Percentiles rank a stretch among this genome's conserved stretches.
Conservation (phyloP, 2,329 filamentous ascomycete species). For the Fusarium siculi region DNA sequence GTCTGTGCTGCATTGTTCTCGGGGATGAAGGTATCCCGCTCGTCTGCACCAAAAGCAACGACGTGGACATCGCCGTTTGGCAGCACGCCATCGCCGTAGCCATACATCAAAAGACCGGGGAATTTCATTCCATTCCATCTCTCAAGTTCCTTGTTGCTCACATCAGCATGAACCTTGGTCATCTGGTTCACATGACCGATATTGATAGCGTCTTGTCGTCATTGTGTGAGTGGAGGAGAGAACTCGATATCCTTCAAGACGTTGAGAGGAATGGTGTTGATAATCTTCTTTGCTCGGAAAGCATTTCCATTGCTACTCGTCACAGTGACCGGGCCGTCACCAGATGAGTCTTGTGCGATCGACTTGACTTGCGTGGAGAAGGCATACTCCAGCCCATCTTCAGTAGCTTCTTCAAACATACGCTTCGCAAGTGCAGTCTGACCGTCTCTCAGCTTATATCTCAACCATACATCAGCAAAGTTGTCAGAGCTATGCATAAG, state of each 20-base stretch:
- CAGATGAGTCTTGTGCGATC: not conserved
- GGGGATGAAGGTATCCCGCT: not conserved
- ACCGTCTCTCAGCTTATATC: not conserved
- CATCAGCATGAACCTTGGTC: not conserved
- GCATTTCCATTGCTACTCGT: fast-evolving
- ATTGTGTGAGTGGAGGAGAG: not conserved
- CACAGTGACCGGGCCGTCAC: fast-evolving
- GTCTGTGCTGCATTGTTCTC: not conserved
- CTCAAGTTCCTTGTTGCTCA: not conserved
- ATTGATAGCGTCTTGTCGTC: fast-evolving
- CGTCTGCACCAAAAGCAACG: not conserved
- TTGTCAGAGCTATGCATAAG: not conserved
- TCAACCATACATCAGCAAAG: not conserved
- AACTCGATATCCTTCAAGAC: not conserved
- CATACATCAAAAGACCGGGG: not conserved
- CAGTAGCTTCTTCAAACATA: not conserved
- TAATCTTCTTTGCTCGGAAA: not conserved
- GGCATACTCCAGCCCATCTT: not conserved
- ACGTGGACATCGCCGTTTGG: not conserved
- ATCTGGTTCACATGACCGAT: not conserved
- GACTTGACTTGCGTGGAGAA: not conserved
- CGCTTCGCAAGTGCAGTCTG: not conserved
- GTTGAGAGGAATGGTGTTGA: not conserved
- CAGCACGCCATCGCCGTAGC: not conserved
- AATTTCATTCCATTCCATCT: not conserved